phyloP scores from a whole-genome alignment of 2,329 filamentous ascomycete species.

The Pseudocercospora pini-densiflorae region DNA sequence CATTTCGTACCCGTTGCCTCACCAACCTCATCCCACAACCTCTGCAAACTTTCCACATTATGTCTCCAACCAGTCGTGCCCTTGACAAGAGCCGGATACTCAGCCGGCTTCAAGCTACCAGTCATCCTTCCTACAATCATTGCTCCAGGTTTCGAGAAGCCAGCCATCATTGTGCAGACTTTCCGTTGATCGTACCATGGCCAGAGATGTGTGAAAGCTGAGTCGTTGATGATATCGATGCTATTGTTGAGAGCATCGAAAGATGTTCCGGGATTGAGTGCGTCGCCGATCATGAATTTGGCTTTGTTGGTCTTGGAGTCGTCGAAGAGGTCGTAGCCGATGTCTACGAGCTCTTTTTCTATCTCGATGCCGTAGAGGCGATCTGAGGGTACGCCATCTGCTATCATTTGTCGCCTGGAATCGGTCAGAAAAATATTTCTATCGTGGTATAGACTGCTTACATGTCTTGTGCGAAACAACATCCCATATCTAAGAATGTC shows the following conservation, averaged over 20 bases:
- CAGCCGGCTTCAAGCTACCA: background rate
- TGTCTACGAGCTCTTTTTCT: conserved; percentile 39
- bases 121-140: conserved; percentile 3
- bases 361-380: conserved; percentile 43
- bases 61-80: conserved; percentile 6
- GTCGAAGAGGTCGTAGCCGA: conserved; percentile 46
- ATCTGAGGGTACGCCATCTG: conserved; percentile 42
- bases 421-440: too few relatives aligned
- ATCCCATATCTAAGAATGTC: conserved; percentile 48
- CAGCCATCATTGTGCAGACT: conserved; percentile 3
- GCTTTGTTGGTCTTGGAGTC: conserved; percentile 28
- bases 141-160: background rate
- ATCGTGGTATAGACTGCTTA: too few relatives aligned
- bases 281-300: background rate
- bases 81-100: background rate
- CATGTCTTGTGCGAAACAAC: conserved; percentile 37
- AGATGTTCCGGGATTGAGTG: background rate
- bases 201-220: conserved; percentile 4
- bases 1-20: conserved; percentile 1
- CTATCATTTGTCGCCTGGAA: conserved; percentile 42
- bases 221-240: conserved; percentile 10
- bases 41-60: conserved; percentile 1
- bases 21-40: conserved; percentile 1
- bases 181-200: background rate
- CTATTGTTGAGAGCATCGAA: background rate